Base-by-base conservation (phyloP, 73 alveolate genomes). In the Paramecium caudatum region DNA sequence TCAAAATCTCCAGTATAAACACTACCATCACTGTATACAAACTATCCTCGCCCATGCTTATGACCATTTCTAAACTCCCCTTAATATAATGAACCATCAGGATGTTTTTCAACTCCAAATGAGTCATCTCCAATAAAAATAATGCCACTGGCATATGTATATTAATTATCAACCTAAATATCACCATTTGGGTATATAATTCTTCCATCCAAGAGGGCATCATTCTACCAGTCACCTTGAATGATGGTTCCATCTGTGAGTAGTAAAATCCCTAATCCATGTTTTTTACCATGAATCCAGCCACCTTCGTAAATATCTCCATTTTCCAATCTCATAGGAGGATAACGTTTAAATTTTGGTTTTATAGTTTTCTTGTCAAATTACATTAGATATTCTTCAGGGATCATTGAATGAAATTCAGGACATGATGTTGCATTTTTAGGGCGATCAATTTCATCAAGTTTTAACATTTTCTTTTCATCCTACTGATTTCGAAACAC, bases 1-100 rank as follows among this genome's bases (percentile, higher is more conserved):
- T 21, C 46, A 55, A 70, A 86, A 23, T 86, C 93, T 21, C 93
- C 93, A n/a, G 45, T 45, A 63, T 86, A 86, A 19, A 19, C 68
- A 15, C 55, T 47, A 41, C 55, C 88, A 62, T 86, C 84, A 45
- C 48, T 39, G 16, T 27, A 86, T 12, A 47, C 36, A 34, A 61
- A 39, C 19, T 47, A 34, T 21, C 93, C 93, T 21, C 25, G 7
- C 17, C 93, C 93, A 63, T 86, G 80, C 21, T 43, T 37, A 27
- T 62, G 63, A 8, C 93, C 93, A 41, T 63, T 39, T 1, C 30
- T 34, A 36, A 63, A 86, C 5, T 86, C 68, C 43, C 93, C 93
- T 25, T 69, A 65, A 41, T 86, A 86, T 37, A 86, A 17, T 25
- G 82, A 46, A 4, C 81, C 49, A 61, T 86, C 84, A 4, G 34